Percentiles rank a stretch among this genome's conserved stretches.
phyloP scores from a whole-genome alignment of 768 basidiomycete genomes.

The Boletus rubroflammeus region DNA sequence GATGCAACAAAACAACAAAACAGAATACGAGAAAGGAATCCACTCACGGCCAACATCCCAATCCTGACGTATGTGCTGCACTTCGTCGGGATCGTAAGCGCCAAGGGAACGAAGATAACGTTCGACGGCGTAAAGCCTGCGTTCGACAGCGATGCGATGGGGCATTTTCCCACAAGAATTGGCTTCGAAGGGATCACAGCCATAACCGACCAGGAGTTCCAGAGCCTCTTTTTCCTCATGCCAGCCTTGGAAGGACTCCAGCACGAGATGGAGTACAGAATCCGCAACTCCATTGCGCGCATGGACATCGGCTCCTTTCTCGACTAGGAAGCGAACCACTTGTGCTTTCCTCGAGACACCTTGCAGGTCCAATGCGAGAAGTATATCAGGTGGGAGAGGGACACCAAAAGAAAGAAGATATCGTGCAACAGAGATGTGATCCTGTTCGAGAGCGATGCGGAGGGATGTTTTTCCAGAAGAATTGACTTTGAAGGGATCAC shows the following conservation, averaged over 20 bases:
- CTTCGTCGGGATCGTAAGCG: not conserved
- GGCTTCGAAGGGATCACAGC: not conserved
- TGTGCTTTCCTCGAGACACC: not conserved
- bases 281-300: not conserved
- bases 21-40: too few relatives aligned
- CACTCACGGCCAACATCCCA: too few relatives aligned
- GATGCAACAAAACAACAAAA: too few relatives aligned
- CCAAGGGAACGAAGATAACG: not conserved
- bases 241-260: not conserved
- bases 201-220: not conserved
- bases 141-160: not conserved
- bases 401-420: not conserved
- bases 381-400: not conserved
- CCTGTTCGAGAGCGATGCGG: not conserved
- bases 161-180: not conserved
- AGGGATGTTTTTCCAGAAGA: not conserved
- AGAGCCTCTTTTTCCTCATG: not conserved
- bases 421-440: not conserved
- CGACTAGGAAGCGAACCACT: not conserved
- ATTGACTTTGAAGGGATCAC: not conserved
- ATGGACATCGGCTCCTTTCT: not conserved
- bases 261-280: not conserved
- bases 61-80: too few relatives aligned
- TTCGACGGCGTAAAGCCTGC: not conserved
- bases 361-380: not conserved